Percentiles rank a stretch among this genome's conserved stretches.
Conservation (phyloP, 2,329 filamentous ascomycete species). For the Mariannaea sp. region DNA sequence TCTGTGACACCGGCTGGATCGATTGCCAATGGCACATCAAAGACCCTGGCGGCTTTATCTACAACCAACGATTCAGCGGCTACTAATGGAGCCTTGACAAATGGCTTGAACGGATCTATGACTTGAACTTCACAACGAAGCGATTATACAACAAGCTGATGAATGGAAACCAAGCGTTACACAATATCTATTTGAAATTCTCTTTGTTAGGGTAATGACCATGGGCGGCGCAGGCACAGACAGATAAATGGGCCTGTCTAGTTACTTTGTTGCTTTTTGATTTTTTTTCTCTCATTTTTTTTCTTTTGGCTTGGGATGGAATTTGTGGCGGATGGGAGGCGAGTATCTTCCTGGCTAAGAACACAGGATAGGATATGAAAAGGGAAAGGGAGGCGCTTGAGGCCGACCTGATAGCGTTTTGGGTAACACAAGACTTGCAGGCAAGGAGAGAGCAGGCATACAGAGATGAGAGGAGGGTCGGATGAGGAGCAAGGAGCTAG, state of each 20-base stretch:
- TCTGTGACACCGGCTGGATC: slow-evolving; percentile 33
- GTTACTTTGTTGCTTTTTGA: slow-evolving; percentile 26
- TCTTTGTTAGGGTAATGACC: slow-evolving; percentile 36
- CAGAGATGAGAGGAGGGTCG: too few species aligned
- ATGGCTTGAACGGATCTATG: slow-evolving; percentile 40
- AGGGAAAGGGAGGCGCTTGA: slow-evolving; percentile 12
- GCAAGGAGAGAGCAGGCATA: slow-evolving; percentile 4
- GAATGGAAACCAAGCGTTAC: slow-evolving; percentile 25
- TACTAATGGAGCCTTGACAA: slow-evolving; percentile 35
- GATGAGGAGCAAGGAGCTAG: too few species aligned
- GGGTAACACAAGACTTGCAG: slow-evolving; percentile 19
- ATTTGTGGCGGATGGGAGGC: slow-evolving; percentile 14
- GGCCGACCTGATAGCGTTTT: slow-evolving; percentile 25
- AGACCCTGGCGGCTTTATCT: slow-evolving; percentile 25
- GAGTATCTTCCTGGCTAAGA: slow-evolving; percentile 18
- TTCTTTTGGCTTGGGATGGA: slow-evolving; percentile 18
- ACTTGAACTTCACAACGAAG: slow-evolving; percentile 19
- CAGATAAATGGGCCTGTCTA: slow-evolving; percentile 22
- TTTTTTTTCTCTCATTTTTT: slow-evolving; percentile 7
- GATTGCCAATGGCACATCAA: slow-evolving; percentile 41
- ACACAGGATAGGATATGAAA: slow-evolving; percentile 31
- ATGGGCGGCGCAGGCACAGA: slow-evolving; percentile 36
- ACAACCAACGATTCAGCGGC: slow-evolving; percentile 27
- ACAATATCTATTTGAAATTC: slow-evolving; percentile 31
- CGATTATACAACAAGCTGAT: slow-evolving; percentile 15